Conservation (phyloP, 441 rosid genomes). For the Metrosideros polymorpha region DNA sequence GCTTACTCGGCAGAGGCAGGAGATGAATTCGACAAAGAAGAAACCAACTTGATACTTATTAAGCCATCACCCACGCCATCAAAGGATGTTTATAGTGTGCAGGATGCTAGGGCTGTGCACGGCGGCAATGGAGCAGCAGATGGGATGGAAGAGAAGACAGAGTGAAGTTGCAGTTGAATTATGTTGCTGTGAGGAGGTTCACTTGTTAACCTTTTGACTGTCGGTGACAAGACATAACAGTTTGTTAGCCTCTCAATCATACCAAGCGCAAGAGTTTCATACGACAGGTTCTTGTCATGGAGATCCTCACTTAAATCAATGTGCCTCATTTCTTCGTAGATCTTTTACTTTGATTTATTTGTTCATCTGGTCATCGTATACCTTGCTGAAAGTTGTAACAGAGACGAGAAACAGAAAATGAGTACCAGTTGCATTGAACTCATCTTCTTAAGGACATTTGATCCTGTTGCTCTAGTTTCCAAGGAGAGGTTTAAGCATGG, state of each 20-base stretch:
- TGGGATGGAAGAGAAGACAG: slow-evolving; percentile 78
- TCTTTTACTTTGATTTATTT: not conserved
- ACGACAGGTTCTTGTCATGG: not conserved
- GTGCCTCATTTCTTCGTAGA: not conserved
- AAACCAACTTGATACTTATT: slow-evolving; percentile 57
- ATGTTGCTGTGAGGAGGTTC: not conserved
- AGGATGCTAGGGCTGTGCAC: slow-evolving; percentile 41
- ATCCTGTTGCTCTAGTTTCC: not conserved
- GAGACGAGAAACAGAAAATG: not conserved
- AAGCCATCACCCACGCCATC: slow-evolving; percentile 57
- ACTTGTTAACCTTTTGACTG: not conserved
- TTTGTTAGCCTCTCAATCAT: not conserved
- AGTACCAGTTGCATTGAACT: not conserved
- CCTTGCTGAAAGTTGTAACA: not conserved
- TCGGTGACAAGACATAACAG: not conserved
- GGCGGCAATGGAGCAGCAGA: slow-evolving; percentile 22
- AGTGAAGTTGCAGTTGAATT: slow-evolving; percentile 3
- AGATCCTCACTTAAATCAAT: not conserved
- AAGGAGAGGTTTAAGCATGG: not conserved
- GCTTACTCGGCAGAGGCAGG: slow-evolving; percentile 65
- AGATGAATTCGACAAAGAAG: slow-evolving; percentile 81
- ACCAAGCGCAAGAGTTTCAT: not conserved
- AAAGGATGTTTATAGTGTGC: slow-evolving; percentile 31
- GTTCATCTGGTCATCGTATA: not conserved
- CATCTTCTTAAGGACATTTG: not conserved